Percentiles rank a stretch among this genome's conserved stretches.
Conservation (phyloP, 768 basidiomycete species). For the Serendipita sp. region DNA sequence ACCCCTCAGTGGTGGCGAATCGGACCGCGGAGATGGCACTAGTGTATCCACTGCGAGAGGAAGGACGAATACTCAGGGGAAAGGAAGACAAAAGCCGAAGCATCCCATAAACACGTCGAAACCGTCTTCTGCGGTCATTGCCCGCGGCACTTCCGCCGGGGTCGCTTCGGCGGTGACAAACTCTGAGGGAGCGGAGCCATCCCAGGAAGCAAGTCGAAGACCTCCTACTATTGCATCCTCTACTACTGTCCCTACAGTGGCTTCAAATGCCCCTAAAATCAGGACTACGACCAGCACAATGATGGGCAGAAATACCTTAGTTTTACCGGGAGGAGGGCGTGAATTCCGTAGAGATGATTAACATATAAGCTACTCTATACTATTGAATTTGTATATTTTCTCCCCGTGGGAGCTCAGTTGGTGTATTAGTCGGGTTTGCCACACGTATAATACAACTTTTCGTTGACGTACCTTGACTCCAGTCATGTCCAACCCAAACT, state of each 20-base stretch:
- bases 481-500: background rate
- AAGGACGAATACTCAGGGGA: background rate
- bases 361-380: background rate
- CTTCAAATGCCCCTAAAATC: background rate
- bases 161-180: background rate
- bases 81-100: background rate
- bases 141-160: background rate
- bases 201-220: background rate
- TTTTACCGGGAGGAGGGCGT: background rate
- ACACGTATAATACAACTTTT: background rate
- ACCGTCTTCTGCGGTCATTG: background rate
- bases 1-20: background rate
- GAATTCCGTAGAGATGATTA: slow-evolving; percentile 1
- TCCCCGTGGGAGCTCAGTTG: background rate
- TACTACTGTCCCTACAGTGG: background rate
- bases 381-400: background rate
- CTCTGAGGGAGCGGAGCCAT: background rate
- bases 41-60: background rate
- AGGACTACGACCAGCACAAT: background rate
- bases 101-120: background rate
- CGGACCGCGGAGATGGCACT: slow-evolving; percentile 1
- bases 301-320: background rate
- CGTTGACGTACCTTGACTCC: background rate
- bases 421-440: background rate
- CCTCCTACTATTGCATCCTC: background rate